A percentile compares a stretch with the other conserved stretches of the same genome.
Evolutionary conservation across 495 filamentous ascomycete genomes (phyloP).

Genomic region (Podospora appendiculata): DNA sequence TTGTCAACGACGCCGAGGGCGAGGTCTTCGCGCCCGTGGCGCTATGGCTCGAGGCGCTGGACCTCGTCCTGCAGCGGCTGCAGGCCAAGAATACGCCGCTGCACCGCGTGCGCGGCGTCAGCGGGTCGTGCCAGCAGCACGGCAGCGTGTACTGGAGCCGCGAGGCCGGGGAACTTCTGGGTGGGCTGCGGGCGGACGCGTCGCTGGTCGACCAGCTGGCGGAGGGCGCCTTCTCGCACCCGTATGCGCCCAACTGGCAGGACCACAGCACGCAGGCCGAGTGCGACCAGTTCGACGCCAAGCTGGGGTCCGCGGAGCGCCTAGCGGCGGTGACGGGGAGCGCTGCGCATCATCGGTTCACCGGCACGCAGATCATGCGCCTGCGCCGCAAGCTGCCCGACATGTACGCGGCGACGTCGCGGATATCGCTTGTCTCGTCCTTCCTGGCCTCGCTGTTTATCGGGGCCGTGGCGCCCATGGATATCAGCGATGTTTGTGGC

Average conservation of each 20-base stretch:
- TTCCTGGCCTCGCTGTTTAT: slow-evolving; percentile 91
- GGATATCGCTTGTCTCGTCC: slow-evolving; percentile 90
- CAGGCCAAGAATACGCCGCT: slow-evolving; percentile 72
- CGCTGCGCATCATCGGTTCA: slow-evolving; percentile 93
- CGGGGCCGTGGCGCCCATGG: slow-evolving; percentile 76
- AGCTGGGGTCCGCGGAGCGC: slow-evolving; percentile 54
- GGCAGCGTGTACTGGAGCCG: slow-evolving; percentile 86
- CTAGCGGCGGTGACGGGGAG: slow-evolving; percentile 80
- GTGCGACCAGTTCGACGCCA: slow-evolving; percentile 78
- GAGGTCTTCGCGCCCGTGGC: slow-evolving; percentile 90
- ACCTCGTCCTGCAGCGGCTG: slow-evolving; percentile 70
- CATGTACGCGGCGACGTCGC: slow-evolving; percentile 68
- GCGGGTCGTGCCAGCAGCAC: slow-evolving; percentile 92
- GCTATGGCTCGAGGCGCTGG: slow-evolving; percentile 89
- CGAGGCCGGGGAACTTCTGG: slow-evolving; percentile 60
- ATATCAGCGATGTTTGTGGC: slow-evolving; percentile 91
- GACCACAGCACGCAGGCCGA: slow-evolving; percentile 88
- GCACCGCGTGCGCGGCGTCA: slow-evolving; percentile 68
- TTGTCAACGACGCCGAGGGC: slow-evolving; percentile 67
- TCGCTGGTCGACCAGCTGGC: slow-evolving; percentile 60
- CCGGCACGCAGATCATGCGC: slow-evolving; percentile 90
- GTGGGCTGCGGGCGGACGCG: slow-evolving; percentile 49
- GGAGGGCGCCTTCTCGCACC: slow-evolving; percentile 66
- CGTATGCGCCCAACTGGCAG: slow-evolving; percentile 94
- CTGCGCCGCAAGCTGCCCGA: slow-evolving; percentile 73